Base-by-base conservation (phyloP, 208 protist genomes). In the Crithidia acanthocephali region DNA sequence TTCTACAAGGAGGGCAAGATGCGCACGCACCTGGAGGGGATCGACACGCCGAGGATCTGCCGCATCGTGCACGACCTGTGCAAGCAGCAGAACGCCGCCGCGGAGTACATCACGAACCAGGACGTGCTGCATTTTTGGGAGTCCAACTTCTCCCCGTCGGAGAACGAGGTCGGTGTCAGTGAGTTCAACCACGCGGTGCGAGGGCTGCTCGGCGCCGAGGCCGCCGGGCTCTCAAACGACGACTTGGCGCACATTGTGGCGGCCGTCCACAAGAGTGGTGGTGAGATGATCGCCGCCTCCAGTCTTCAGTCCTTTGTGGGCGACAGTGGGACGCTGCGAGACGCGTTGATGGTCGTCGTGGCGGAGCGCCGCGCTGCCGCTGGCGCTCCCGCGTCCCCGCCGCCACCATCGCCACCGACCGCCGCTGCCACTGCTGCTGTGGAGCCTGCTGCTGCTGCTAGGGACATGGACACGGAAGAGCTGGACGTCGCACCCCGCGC, bases 1-100 rank as follows among this genome's bases (percentile, higher is more conserved):
- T 93, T 95, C 61, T 97, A 88, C 81, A 95, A 95, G 74, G 90
- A 97, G 52, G 90, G 93, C 18, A 91, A 71, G 53, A 82, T 85
- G 63, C 79, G 87, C 27, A 73, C 69, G 9, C 77, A 71, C 13
- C 72, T 95, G 51, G 90, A 97, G 75, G 93, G 90, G 33, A 83
- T 97, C 56, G 83, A 95, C 75, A 97, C 90, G 5, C 93, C 93
- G 4, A 83, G 86, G 68, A 95, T 97, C 37, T 86, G 80, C 56
- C 85, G 80, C 33, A 80, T 85, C 42, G 84, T 97, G n/a, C 78
- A 83, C 30, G 72, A 87, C 32, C 75, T 97, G 53, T 95, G 90
- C 72, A 82, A 79, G 42, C 66, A 70, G 68, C 85, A 94, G 59
- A 93, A 84, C 69, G 89, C 88, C 2, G 87, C 80, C 7, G 73